Conservation (phyloP, 169 alveolate genomes). For the Plasmodium ovale region DNA sequence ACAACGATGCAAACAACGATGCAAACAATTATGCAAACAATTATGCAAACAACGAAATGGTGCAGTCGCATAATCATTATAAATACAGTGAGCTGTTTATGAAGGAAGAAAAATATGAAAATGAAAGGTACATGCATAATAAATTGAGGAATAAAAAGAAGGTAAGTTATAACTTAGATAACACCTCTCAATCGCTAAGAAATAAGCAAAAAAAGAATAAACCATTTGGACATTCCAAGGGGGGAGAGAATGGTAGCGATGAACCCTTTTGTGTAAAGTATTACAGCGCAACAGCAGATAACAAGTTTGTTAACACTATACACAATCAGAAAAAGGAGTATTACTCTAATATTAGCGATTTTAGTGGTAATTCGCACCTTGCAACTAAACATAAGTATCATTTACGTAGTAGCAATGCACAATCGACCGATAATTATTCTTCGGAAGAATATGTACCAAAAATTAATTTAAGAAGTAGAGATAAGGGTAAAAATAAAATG, state of each 20-base stretch:
- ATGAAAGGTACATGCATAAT: constrained; percentile 33
- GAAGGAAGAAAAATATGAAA: constrained; percentile 29
- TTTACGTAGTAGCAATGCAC: constrained; percentile 59
- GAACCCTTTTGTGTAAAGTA: constrained; percentile 27
- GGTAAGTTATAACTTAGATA: constrained; percentile 65
- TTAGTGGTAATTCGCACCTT: constrained; percentile 45
- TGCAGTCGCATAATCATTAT: too few species aligned
- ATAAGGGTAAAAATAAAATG: constrained; percentile 15
- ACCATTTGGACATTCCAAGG: not conserved
- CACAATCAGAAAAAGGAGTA: constrained; percentile 48
- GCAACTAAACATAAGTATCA: constrained; percentile 52
- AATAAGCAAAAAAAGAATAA: constrained; percentile 8
- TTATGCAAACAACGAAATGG: not conserved
- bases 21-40: not conserved
- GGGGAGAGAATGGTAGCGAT: constrained; percentile 2
- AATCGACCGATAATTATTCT: constrained; percentile 56
- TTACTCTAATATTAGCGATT: constrained; percentile 61
- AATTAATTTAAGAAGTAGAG: constrained; percentile 15
- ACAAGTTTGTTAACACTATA: constrained; percentile 5
- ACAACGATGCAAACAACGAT: constrained; percentile 1
- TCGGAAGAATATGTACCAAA: constrained; percentile 50
- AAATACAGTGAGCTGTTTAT: constrained; percentile 40
- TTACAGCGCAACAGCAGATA: constrained; percentile 41
- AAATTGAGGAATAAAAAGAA: constrained; percentile 55
- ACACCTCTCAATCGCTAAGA: constrained; percentile 57